phyloP scores from a whole-genome alignment of 495 filamentous ascomycete species.

The Trichocladium uniseriatum region DNA sequence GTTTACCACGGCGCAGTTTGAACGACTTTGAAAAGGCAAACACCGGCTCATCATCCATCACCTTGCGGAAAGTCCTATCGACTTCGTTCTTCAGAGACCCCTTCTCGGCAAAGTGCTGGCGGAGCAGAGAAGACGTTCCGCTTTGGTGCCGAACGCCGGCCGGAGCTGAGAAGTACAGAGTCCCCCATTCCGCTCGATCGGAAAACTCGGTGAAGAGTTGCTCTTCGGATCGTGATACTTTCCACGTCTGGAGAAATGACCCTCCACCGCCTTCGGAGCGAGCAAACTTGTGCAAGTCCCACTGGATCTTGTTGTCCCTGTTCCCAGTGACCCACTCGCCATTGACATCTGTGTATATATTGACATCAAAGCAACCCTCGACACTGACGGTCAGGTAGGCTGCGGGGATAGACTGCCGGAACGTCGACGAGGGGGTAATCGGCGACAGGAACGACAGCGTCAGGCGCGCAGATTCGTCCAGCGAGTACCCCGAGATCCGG shows the following conservation, averaged over 20 bases:
- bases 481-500: slow-evolving; percentile 45
- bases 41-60: slow-evolving; percentile 79
- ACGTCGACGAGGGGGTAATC: slow-evolving; percentile 83
- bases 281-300: slow-evolving; percentile 46
- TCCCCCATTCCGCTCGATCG: slow-evolving; percentile 86
- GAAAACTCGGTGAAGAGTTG: slow-evolving; percentile 61
- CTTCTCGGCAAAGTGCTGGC: slow-evolving; percentile 62
- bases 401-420: slow-evolving; percentile 84
- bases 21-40: slow-evolving; percentile 88
- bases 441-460: slow-evolving; percentile 84
- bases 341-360: slow-evolving; percentile 80
- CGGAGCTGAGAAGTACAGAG: slow-evolving; percentile 66
- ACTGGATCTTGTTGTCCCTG: slow-evolving; percentile 55
- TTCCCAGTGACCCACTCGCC: slow-evolving; percentile 84
- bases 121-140: slow-evolving; percentile 58
- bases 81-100: slow-evolving; percentile 50
- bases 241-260: slow-evolving; percentile 44
- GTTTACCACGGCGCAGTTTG: slow-evolving; percentile 30
- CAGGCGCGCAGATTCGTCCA: slow-evolving; percentile 43
- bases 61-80: slow-evolving; percentile 55
- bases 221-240: slow-evolving; percentile 54
- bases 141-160: slow-evolving; percentile 54
- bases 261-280: slow-evolving; percentile 1
- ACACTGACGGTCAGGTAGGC: slow-evolving; percentile 73
- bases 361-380: slow-evolving; percentile 60